Conservation (phyloP, 768 basidiomycete species). For the Tulasnella sp. region DNA sequence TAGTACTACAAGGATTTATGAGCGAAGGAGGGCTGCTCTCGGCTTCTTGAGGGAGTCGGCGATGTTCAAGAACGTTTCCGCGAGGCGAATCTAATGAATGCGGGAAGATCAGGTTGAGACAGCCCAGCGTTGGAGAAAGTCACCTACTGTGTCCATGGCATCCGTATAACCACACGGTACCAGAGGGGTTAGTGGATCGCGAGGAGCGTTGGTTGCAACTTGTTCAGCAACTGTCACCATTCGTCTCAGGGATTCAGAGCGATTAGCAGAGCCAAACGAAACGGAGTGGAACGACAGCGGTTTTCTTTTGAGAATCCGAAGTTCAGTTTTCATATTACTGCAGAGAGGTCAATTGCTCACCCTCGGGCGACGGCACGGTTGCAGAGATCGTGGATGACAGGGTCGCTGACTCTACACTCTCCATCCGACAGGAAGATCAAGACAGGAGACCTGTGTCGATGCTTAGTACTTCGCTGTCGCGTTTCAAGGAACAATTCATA, state of each 20-base stretch:
- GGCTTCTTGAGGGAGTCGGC: slow-evolving; percentile 63
- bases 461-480: too few relatives aligned
- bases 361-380: slow-evolving; percentile 52
- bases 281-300: slow-evolving; percentile 62
- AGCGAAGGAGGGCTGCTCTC: slow-evolving; percentile 53
- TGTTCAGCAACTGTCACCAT: slow-evolving; percentile 59
- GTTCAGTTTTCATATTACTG: too few relatives aligned
- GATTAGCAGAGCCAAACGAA: slow-evolving; percentile 52
- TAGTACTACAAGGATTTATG: background rate
- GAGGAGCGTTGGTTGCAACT: slow-evolving; percentile 52
- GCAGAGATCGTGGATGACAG: slow-evolving; percentile 49
- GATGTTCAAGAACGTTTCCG: slow-evolving; percentile 62
- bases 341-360: slow-evolving; percentile 40
- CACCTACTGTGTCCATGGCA: slow-evolving; percentile 58
- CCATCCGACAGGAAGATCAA: slow-evolving; percentile 65
- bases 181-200: slow-evolving; percentile 47
- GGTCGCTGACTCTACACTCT: slow-evolving; percentile 49
- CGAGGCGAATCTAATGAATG: slow-evolving; percentile 52
- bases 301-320: slow-evolving; percentile 46
- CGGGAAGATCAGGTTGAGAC: slow-evolving; percentile 28
- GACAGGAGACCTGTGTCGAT: slow-evolving; percentile 50
- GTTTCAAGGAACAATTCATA: slow-evolving; percentile 33
- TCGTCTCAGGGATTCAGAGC: slow-evolving; percentile 45
- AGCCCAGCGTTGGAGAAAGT: slow-evolving; percentile 46
- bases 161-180: slow-evolving; percentile 54